These are phyloP conservation scores for Rehmannia glutinosa DNA, from an alignment of 257 asterid species.

Conservation along the genomic window DNA sequence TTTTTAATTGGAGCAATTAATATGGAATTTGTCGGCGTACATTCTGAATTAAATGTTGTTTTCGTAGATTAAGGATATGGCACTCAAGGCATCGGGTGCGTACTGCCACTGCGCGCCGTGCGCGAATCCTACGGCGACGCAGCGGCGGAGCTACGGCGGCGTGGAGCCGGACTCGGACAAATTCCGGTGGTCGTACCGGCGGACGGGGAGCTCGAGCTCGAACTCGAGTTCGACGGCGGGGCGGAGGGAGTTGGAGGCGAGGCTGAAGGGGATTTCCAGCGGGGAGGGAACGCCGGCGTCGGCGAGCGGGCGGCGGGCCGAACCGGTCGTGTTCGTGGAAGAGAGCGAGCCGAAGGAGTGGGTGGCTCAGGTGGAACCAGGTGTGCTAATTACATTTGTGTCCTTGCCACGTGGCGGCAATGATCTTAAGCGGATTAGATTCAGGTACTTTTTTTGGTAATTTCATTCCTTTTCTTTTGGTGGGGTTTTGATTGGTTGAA, in stretches of 20 bases:
- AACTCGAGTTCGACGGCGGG: conserved; percentile 68
- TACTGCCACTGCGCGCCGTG: conserved; percentile 81
- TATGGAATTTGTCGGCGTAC: neutral
- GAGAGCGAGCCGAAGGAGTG: conserved; percentile 96
- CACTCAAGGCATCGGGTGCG: conserved; percentile 95
- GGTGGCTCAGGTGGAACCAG: conserved; percentile 99
- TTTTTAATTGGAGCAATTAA: neutral
- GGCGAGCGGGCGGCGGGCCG: conserved; percentile 86
- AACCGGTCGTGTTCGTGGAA: conserved; percentile 80
- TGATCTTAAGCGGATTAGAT: conserved; percentile 90
- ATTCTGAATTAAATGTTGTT: neutral
- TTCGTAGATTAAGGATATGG: conserved; percentile 85
- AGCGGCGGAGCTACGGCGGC: conserved; percentile 24
- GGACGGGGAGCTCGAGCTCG: conserved; percentile 87
- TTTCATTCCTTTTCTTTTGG: neutral
- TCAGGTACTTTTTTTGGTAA: conserved; percentile 55
- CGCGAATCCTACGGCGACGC: conserved; percentile 39
- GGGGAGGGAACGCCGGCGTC: conserved; percentile 93
- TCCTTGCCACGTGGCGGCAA: conserved; percentile 95
- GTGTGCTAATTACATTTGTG: conserved; percentile 87
- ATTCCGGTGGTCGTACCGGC: conserved; percentile 78
- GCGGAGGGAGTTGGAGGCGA: conserved; percentile 82
- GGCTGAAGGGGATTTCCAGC: conserved; percentile 87
- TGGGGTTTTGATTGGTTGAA: conserved; percentile 6
- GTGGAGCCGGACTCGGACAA: conserved; percentile 55